Evolutionary conservation across 2,329 filamentous ascomycete genomes (phyloP).

Genomic region (Chaetothyriales sp.): DNA sequence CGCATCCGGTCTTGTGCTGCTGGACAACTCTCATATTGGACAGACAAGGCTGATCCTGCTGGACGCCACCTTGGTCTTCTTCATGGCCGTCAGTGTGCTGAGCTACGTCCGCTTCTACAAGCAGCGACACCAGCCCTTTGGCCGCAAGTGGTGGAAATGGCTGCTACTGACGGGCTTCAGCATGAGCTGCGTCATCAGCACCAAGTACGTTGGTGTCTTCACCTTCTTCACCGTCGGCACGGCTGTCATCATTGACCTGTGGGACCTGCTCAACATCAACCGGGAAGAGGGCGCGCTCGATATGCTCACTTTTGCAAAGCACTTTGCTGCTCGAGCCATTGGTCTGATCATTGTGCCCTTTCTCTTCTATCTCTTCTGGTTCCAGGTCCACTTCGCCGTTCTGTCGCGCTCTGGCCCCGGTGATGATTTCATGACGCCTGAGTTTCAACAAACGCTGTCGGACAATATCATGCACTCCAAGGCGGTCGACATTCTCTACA

Average conservation of each 20-base stretch:
- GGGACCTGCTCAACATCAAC: slow-evolving; percentile 84
- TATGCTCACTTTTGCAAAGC: slow-evolving; percentile 67
- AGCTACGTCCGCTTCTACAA: slow-evolving; percentile 98
- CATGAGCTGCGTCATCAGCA: slow-evolving; percentile 93
- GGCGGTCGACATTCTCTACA: slow-evolving; percentile 75
- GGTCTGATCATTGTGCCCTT: slow-evolving; percentile 84
- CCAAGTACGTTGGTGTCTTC: slow-evolving; percentile 93
- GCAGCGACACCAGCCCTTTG: slow-evolving; percentile 72
- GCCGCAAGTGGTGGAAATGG: slow-evolving; percentile 99
- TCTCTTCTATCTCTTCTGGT: slow-evolving; percentile 98
- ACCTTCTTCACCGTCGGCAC: slow-evolving; percentile 95
- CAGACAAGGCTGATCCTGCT: slow-evolving; percentile 91
- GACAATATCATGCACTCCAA: slow-evolving; percentile 89
- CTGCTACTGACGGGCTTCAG: slow-evolving; percentile 85
- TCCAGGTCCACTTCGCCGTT: slow-evolving; percentile 96
- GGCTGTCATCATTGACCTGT: slow-evolving; percentile 84
- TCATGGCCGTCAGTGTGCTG: slow-evolving; percentile 88
- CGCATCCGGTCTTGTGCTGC: slow-evolving; percentile 70
- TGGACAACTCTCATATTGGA: slow-evolving; percentile 95
- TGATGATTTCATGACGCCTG: slow-evolving; percentile 96
- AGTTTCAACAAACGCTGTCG: slow-evolving; percentile 91
- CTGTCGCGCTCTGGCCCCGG: slow-evolving; percentile 78
- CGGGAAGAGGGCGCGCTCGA: slow-evolving; percentile 66
- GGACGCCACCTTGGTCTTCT: slow-evolving; percentile 83
- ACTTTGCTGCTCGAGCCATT: slow-evolving; percentile 74